These are phyloP conservation scores for Dittrichia graveolens DNA, from an alignment of 129 eudicot genomes.

Conservation along the genomic window DNA sequence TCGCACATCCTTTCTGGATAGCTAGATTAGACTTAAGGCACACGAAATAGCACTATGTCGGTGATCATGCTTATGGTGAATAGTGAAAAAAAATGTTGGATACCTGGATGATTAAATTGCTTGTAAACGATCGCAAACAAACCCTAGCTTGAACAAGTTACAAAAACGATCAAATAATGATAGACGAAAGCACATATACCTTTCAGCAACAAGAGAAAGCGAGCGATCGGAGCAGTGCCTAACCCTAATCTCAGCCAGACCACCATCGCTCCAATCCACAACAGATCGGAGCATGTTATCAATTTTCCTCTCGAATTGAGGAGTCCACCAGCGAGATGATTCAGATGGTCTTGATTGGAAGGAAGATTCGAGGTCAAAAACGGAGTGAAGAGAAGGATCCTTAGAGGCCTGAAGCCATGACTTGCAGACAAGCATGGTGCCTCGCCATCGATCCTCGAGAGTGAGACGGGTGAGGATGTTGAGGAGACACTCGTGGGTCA, in stretches of 20 bases:
- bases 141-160: background rate
- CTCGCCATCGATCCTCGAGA: conserved; percentile 65
- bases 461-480: conserved; percentile 77
- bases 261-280: conserved; percentile 61
- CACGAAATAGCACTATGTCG: too few species aligned
- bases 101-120: background rate
- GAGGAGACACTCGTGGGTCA: conserved; percentile 81
- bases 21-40: too few species aligned
- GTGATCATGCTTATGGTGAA: too few species aligned
- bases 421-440: conserved; percentile 75
- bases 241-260: conserved; percentile 60
- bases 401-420: conserved; percentile 70
- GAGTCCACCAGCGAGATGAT: conserved; percentile 70
- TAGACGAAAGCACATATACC: conserved; percentile 36
- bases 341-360: conserved; percentile 58
- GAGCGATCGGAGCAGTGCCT: conserved; percentile 86
- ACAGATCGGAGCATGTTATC: conserved; percentile 72
- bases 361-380: conserved; percentile 58
- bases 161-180: background rate
- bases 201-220: conserved; percentile 59
- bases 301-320: conserved; percentile 57
- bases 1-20: too few species aligned
- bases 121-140: conserved; percentile 6
- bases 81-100: too few species aligned
- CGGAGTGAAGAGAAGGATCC: conserved; percentile 78